These are phyloP conservation scores for Nicotiana paniculata DNA, from an alignment of 257 asterid genomes.

Conservation along the genomic window DNA sequence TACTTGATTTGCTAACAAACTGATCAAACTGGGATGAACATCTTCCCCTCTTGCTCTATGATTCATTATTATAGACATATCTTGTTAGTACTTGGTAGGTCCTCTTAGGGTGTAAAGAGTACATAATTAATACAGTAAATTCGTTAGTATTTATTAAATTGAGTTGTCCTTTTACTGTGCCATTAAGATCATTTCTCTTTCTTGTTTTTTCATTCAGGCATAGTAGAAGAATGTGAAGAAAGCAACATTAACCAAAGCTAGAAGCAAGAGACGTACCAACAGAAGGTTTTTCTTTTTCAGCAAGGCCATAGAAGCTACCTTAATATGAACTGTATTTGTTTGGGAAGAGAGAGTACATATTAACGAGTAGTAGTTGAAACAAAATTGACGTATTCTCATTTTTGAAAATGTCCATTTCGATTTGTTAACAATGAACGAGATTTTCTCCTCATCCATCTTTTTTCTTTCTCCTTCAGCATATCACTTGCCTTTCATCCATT, in stretches of 20 bases:
- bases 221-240: slow-evolving; percentile 15
- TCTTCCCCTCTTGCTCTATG: neutral
- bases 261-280: neutral
- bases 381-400: neutral
- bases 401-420: neutral
- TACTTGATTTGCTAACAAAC: too few species aligned
- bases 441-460: too few species aligned
- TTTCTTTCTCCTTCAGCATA: too few species aligned
- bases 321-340: neutral
- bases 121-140: neutral
- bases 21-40: neutral
- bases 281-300: slow-evolving; percentile 7
- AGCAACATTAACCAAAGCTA: neutral
- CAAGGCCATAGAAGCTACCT: neutral
- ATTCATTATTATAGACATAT: neutral
- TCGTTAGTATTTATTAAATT: too few species aligned
- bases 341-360: neutral
- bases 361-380: neutral
- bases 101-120: neutral
- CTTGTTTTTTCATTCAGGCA: slow-evolving; percentile 3
- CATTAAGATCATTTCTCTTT: neutral
- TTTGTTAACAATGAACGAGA: too few species aligned
- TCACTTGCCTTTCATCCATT: neutral
- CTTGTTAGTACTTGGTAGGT: neutral
- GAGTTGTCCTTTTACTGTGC: neutral